Conservation (phyloP, 2,329 filamentous ascomycete genomes). For the Penicillium sp. region DNA sequence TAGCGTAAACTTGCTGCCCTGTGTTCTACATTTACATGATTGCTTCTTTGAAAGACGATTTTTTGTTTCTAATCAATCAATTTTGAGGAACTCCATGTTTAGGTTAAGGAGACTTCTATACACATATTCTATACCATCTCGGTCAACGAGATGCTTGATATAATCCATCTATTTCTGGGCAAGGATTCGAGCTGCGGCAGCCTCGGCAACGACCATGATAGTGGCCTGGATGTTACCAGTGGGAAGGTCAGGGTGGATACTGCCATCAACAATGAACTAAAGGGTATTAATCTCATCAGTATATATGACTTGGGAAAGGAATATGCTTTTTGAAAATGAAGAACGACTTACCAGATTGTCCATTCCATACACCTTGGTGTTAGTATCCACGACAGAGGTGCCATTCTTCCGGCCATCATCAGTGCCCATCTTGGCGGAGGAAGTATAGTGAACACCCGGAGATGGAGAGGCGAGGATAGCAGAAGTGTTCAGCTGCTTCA, state of each 20-base stretch:
- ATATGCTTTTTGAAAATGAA: background rate
- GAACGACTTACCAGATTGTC: slow-evolving; percentile 57
- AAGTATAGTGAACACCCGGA: slow-evolving; percentile 51
- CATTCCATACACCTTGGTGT: slow-evolving; percentile 68
- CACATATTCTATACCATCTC: background rate
- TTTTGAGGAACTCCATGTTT: background rate
- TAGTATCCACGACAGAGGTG: slow-evolving; percentile 63
- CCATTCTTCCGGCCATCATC: slow-evolving; percentile 61
- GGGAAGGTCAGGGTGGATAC: slow-evolving; percentile 70
- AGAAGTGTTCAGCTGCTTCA: slow-evolving; percentile 29
- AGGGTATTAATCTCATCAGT: background rate
- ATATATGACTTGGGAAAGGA: background rate
- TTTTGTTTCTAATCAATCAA: background rate
- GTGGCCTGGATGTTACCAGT: slow-evolving; percentile 70
- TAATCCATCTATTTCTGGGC: slow-evolving; percentile 46
- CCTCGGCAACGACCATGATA: slow-evolving; percentile 67
- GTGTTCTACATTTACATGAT: background rate
- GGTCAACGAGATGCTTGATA: background rate
- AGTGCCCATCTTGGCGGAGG: slow-evolving; percentile 64
- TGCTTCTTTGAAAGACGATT: background rate
- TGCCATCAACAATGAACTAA: slow-evolving; percentile 64
- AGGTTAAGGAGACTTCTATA: background rate
- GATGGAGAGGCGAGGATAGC: slow-evolving; percentile 43
- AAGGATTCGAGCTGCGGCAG: slow-evolving; percentile 52
- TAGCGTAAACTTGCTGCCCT: background rate